Evolutionary conservation across 768 basidiomycete genomes (phyloP).

Genomic region (Phaffia australis): DNA sequence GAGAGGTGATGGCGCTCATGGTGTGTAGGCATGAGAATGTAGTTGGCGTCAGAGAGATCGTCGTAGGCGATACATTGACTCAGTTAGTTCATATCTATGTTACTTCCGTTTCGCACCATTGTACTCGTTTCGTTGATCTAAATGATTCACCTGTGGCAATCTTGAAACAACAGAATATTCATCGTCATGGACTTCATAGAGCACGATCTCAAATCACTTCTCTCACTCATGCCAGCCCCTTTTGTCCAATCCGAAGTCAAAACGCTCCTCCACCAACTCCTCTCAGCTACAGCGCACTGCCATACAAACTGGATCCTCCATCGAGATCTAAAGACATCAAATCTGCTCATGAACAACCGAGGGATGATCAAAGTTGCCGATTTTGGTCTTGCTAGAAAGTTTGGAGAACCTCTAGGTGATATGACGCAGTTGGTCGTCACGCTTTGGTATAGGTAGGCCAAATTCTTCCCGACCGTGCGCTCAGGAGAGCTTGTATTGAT

Average conservation of each 20-base stretch:
- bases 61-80: conserved; percentile 94
- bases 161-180: conserved; percentile 57
- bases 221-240: conserved; percentile 88
- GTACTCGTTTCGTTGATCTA: conserved; percentile 2
- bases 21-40: conserved; percentile 88
- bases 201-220: conserved; percentile 92
- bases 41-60: conserved; percentile 91
- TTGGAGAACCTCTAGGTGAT: conserved; percentile 91
- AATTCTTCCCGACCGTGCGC: conserved; percentile 15
- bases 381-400: conserved; percentile 89
- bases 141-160: neutral
- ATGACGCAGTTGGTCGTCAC: conserved; percentile 98
- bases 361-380: conserved; percentile 98
- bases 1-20: conserved; percentile 96
- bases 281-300: conserved; percentile 86
- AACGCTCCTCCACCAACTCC: conserved; percentile 82
- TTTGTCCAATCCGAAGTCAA: conserved; percentile 98
- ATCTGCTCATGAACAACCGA: conserved; percentile 96
- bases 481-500: too few species aligned
- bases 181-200: conserved; percentile 99
- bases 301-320: conserved; percentile 97
- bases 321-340: conserved; percentile 93
- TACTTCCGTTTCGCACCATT: neutral
- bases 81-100: conserved; percentile 58
- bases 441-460: conserved; percentile 85